phyloP scores from a whole-genome alignment of 1,284 basidiomycete species.

The Stygiomarasmius scandens region DNA sequence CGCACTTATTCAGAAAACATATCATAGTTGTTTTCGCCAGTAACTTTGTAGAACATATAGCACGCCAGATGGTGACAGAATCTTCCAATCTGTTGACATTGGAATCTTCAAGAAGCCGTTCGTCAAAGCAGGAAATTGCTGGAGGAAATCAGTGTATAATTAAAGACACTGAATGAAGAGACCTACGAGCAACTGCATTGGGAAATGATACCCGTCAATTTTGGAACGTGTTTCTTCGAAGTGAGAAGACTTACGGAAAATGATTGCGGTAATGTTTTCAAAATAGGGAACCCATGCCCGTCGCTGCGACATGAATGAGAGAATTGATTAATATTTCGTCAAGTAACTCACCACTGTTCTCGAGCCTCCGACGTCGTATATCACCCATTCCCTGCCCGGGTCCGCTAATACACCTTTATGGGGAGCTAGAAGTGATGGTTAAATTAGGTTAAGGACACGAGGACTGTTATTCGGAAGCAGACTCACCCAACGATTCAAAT shows the following conservation, averaged over 20 bases:
- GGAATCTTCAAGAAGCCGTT: conserved; percentile 61
- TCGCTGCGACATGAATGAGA: conserved; percentile 33
- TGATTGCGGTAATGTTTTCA: conserved; percentile 65
- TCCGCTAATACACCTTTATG: no score
- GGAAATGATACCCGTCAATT: no score
- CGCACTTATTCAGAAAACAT: conserved; percentile 70
- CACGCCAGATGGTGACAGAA: conserved; percentile 65
- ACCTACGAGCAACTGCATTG: background rate
- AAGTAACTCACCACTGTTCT: conserved; percentile 43
- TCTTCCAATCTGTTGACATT: conserved; percentile 67
- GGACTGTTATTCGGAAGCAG: background rate
- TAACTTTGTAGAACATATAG: conserved; percentile 56
- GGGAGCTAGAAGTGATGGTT: no score
- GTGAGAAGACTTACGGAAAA: conserved; percentile 46
- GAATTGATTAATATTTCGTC: conserved; percentile 1
- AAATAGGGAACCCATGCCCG: conserved; percentile 69
- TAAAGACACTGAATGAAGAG: background rate
- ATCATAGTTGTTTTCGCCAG: conserved; percentile 60
- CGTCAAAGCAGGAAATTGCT: conserved; percentile 68
- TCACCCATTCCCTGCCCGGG: conserved; percentile 40
- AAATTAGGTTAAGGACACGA: background rate
- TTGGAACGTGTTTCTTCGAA: no score
- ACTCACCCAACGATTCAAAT: conserved; percentile 30
- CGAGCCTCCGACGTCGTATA: conserved; percentile 59
- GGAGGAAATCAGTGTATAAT: conserved; percentile 24